A percentile compares a stretch with the other conserved stretches of the same genome.
phyloP scores from a whole-genome alignment of 2,329 filamentous ascomycete species.

The Arthrobotrys entomopaga region DNA sequence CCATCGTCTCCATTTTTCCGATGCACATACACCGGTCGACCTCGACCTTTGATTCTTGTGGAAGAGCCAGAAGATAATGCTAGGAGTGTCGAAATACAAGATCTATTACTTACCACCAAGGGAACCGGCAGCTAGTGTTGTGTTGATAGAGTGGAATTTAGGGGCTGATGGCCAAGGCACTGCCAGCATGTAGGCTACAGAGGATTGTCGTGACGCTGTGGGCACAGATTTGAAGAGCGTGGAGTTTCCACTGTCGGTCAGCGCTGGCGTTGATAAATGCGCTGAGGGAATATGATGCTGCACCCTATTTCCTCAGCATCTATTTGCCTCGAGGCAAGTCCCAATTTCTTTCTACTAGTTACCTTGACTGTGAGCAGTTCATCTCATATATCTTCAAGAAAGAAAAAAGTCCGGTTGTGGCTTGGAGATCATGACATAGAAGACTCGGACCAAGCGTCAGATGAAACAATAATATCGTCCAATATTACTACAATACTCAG shows the following conservation, averaged over 20 bases:
- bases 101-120: slow-evolving; percentile 75
- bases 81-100: slow-evolving; percentile 76
- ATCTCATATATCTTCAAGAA: background rate
- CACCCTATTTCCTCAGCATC: slow-evolving; percentile 60
- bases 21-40: slow-evolving; percentile 68
- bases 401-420: slow-evolving; percentile 69
- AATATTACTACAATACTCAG: slow-evolving; percentile 16
- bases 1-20: slow-evolving; percentile 68
- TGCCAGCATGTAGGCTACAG: slow-evolving; percentile 66
- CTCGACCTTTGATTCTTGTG: slow-evolving; percentile 74
- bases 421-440: slow-evolving; percentile 62
- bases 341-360: too few species aligned
- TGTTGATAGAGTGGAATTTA: slow-evolving; percentile 79
- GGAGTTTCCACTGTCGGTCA: slow-evolving; percentile 62
- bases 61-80: slow-evolving; percentile 69
- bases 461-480: background rate
- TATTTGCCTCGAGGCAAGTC: slow-evolving; percentile 61
- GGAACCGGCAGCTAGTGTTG: slow-evolving; percentile 74
- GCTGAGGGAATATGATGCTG: slow-evolving; percentile 61
- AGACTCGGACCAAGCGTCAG: background rate
- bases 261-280: slow-evolving; percentile 60
- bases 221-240: slow-evolving; percentile 64
- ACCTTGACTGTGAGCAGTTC: too few species aligned
- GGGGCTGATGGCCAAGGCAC: slow-evolving; percentile 63
- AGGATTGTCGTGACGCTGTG: slow-evolving; percentile 64